Conservation (phyloP, 495 filamentous ascomycete species). For the Trichoderma virens region DNA sequence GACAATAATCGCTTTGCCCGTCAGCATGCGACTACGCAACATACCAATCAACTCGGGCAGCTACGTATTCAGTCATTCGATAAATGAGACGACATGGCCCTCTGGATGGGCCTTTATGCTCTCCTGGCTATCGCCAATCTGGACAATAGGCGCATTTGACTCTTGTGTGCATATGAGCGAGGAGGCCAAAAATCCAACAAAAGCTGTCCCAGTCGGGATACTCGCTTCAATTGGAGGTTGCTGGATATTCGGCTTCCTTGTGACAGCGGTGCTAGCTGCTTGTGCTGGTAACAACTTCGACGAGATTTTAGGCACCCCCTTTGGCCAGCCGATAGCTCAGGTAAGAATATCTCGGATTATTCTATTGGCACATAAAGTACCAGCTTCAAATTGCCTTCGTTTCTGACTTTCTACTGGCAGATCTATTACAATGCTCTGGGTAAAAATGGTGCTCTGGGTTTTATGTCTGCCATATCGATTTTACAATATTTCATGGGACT, state of each 20-base stretch:
- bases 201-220: slow-evolving; percentile 56
- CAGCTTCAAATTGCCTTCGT: too few species aligned
- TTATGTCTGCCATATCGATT: slow-evolving; percentile 50
- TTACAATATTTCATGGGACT: slow-evolving; percentile 49
- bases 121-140: slow-evolving; percentile 57
- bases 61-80: slow-evolving; percentile 40
- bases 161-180: slow-evolving; percentile 51
- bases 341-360: background rate
- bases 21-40: slow-evolving; percentile 35
- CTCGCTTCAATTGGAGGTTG: slow-evolving; percentile 45
- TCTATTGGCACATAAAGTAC: background rate
- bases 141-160: slow-evolving; percentile 52
- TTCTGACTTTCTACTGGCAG: slow-evolving; percentile 32
- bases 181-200: slow-evolving; percentile 55
- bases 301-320: slow-evolving; percentile 29
- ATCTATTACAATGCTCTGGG: slow-evolving; percentile 50
- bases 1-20: slow-evolving; percentile 57
- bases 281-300: slow-evolving; percentile 39
- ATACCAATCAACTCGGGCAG: slow-evolving; percentile 28
- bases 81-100: slow-evolving; percentile 54
- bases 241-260: slow-evolving; percentile 44
- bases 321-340: slow-evolving; percentile 34
- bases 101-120: slow-evolving; percentile 59
- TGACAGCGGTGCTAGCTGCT: slow-evolving; percentile 44
- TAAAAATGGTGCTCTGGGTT: slow-evolving; percentile 44